Evolutionary conservation across 805 yeast species (phyloP).

Genomic region (Lipomyces spencermartinsiae): DNA sequence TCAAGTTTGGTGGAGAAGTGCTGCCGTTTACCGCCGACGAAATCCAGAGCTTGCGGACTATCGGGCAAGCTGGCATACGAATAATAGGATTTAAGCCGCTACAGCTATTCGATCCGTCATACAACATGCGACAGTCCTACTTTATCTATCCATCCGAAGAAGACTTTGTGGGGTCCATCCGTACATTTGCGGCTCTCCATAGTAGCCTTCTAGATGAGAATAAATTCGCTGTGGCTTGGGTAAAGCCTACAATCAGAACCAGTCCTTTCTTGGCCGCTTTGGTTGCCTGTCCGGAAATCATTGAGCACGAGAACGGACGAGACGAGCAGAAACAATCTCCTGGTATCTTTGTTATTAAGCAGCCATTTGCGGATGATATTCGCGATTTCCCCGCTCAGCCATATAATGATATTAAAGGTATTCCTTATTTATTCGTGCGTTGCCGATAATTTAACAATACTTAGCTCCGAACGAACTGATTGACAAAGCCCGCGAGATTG

Average conservation of each 20-base stretch:
- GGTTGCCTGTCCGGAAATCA: slow-evolving; percentile 55
- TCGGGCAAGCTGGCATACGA: slow-evolving; percentile 60
- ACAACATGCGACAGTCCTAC: slow-evolving; percentile 60
- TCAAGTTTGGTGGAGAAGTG: slow-evolving; percentile 56
- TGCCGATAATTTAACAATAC: background rate
- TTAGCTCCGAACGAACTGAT: slow-evolving; percentile 40
- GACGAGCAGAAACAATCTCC: slow-evolving; percentile 55
- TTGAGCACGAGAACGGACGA: slow-evolving; percentile 35
- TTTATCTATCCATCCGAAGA: slow-evolving; percentile 74
- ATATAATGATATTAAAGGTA: slow-evolving; percentile 20
- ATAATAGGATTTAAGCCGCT: slow-evolving; percentile 70
- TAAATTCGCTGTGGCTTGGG: slow-evolving; percentile 75
- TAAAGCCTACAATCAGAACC: slow-evolving; percentile 60
- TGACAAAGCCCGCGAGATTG: slow-evolving; percentile 43
- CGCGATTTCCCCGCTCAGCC: slow-evolving; percentile 62
- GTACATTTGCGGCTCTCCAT: slow-evolving; percentile 71
- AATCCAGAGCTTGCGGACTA: slow-evolving; percentile 45
- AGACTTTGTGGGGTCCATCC: slow-evolving; percentile 63
- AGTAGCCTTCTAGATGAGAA: slow-evolving; percentile 59
- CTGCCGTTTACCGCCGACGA: slow-evolving; percentile 52
- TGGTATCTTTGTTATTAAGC: slow-evolving; percentile 70
- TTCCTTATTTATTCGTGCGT: background rate
- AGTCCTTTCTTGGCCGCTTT: slow-evolving; percentile 65
- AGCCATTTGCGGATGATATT: slow-evolving; percentile 80
- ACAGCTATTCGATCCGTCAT: slow-evolving; percentile 53